phyloP scores from a whole-genome alignment of 2,329 filamentous ascomycete genomes.

The Pyrenophora teres region DNA sequence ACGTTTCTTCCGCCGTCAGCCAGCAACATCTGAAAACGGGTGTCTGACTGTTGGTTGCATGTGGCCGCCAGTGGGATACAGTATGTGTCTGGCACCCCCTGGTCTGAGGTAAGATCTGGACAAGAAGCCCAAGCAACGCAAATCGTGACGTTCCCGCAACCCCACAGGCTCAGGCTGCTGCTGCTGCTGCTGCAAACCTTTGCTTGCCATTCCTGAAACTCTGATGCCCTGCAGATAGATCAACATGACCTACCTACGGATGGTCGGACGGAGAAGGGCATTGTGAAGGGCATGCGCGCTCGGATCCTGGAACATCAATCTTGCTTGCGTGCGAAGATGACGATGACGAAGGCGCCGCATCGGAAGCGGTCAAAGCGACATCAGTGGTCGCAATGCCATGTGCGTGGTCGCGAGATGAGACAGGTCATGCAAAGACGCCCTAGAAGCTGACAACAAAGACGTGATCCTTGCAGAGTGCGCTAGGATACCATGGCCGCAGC shows the following conservation, averaged over 20 bases:
- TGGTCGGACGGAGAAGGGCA: slow-evolving; percentile 6
- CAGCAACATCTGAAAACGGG: neutral
- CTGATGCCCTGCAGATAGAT: neutral
- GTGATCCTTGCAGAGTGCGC: slow-evolving; percentile 3
- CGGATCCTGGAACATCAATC: neutral
- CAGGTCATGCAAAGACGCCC: neutral
- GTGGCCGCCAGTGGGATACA: neutral
- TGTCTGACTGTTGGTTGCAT: neutral
- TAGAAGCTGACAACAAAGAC: neutral
- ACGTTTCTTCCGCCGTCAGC: neutral
- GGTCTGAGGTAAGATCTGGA: slow-evolving; percentile 1
- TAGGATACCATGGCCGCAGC: neutral
- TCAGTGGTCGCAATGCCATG: neutral
- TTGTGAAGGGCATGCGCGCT: neutral
- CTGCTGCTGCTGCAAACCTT: slow-evolving; percentile 5
- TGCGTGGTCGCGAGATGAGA: neutral
- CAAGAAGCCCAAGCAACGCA: neutral
- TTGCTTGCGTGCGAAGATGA: neutral
- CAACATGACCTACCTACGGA: slow-evolving; percentile 1
- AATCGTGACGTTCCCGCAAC: slow-evolving; percentile 14
- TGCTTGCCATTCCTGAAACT: neutral
- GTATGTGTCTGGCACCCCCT: no score
- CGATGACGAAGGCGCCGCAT: neutral
- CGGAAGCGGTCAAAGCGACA: neutral
- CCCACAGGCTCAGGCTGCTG: slow-evolving; percentile 6